Evolutionary conservation across 805 yeast species (phyloP), one percentile per base, ranked within the genome.

Genomic region (Tetrapisispora iriomotensis): DNA sequence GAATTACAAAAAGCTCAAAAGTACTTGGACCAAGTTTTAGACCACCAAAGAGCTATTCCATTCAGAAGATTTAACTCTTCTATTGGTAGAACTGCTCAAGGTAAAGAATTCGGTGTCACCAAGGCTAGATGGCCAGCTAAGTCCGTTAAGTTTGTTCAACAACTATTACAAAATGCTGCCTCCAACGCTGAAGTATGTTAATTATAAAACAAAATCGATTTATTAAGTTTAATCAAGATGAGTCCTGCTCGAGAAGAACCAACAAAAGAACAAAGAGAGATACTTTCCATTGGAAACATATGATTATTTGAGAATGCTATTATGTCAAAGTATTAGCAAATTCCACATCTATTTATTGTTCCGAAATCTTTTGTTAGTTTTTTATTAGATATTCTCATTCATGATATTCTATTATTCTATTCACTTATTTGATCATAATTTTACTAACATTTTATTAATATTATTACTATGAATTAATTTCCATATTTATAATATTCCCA

Each of bases 111-210:
- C 66, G 97, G 97, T 74, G 95, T 88, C 68, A 86, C 96, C 80
- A 88, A 83, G 76, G 98, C 98, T 62, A 88, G 98, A 86, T 92
- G 98, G 98, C 98, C 98, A 67, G 95, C 79, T 54, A 92, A 92
- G 82, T 84, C 95, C 52, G 96, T 92, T 70, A 84, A 86, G 74
- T 87, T 83, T 73, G 74, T 92, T 65, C 80, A 82, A 69, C 96
- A 86, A 69, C 80, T 92, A 68, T 79, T 92, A 72, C 80, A 81
- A 73, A 92, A 92, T 73, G 98, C 98, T 67, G 88, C 87, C 71
- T 82, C 98, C 64, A 92, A 90, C 77, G 98, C 98, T 71, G 97
- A 88, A 71, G 74, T 67, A 67, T 55, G 72, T 67, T 60, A 10
- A 21, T 27, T 20, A 19, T 34, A n/a, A n/a, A n/a, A n/a, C n/a